These are phyloP conservation scores for Acanthamoeba culbertsoni DNA, from an alignment of 208 protist genomes.

Conservation along the genomic window DNA sequence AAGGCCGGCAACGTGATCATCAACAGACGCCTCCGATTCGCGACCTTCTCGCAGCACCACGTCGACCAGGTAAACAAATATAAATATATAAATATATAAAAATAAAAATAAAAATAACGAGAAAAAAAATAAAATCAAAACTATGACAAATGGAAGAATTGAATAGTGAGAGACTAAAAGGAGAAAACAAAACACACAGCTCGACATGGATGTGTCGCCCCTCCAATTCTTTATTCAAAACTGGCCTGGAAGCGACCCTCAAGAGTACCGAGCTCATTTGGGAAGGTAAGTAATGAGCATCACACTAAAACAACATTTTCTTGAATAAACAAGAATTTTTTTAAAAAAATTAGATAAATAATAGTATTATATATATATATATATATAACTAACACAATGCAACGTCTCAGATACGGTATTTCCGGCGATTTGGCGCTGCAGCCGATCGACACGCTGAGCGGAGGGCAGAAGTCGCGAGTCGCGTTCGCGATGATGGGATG, in stretches of 20 bases:
- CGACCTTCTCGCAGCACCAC: constrained; percentile 95
- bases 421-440: constrained; percentile 89
- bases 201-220: constrained; percentile 47
- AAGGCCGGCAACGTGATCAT: constrained; percentile 67
- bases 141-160: no score
- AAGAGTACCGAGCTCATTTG: constrained; percentile 28
- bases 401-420: constrained; percentile 89
- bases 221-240: constrained; percentile 20
- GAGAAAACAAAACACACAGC: no score
- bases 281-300: constrained; percentile 30
- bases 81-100: no score
- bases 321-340: no score
- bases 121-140: no score
- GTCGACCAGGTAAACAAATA: constrained; percentile 92
- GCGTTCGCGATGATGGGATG: constrained; percentile 94
- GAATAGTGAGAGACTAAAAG: no score
- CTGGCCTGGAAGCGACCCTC: constrained; percentile 44
- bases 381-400: no score
- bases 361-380: no score
- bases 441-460: constrained; percentile 92
- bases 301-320: not conserved
- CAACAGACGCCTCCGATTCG: constrained; percentile 80
- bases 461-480: constrained; percentile 94
- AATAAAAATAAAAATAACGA: no score
- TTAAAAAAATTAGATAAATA: no score